These are phyloP conservation scores for Aspergillus floridensis DNA, from an alignment of 2,329 filamentous ascomycete species.

Conservation along the genomic window DNA sequence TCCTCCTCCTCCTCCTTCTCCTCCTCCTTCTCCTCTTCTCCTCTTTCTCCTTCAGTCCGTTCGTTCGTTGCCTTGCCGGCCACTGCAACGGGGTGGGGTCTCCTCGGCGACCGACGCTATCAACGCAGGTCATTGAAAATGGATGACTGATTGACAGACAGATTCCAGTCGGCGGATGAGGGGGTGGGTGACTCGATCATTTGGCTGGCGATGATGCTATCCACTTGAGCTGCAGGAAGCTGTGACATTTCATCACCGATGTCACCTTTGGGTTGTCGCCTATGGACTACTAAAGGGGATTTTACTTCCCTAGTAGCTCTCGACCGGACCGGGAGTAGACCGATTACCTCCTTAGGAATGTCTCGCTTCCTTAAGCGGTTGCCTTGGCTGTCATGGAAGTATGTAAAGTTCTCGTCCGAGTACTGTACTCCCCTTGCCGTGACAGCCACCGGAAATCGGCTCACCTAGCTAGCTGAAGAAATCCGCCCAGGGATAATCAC, in stretches of 20 bases:
- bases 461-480: not conserved
- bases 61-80: too few relatives aligned
- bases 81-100: conserved; percentile 9
- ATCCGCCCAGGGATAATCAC: not conserved
- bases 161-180: not conserved
- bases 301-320: not conserved
- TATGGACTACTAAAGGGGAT: not conserved
- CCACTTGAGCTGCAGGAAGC: not conserved
- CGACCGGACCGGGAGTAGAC: not conserved
- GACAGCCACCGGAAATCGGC: not conserved
- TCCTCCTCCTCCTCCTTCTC: not conserved
- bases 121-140: conserved; percentile 1
- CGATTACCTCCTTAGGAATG: not conserved
- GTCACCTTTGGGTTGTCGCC: not conserved
- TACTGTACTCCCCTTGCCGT: not conserved
- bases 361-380: not conserved
- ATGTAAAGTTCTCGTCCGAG: too few relatives aligned
- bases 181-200: not conserved
- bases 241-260: not conserved
- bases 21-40: too few relatives aligned
- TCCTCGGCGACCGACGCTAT: conserved; percentile 7
- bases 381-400: not conserved
- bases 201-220: not conserved
- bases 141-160: not conserved
- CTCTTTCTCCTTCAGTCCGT: not conserved